Evolutionary conservation across 2,329 filamentous ascomycete genomes (phyloP).

Genomic region (Clonostachys sp.): DNA sequence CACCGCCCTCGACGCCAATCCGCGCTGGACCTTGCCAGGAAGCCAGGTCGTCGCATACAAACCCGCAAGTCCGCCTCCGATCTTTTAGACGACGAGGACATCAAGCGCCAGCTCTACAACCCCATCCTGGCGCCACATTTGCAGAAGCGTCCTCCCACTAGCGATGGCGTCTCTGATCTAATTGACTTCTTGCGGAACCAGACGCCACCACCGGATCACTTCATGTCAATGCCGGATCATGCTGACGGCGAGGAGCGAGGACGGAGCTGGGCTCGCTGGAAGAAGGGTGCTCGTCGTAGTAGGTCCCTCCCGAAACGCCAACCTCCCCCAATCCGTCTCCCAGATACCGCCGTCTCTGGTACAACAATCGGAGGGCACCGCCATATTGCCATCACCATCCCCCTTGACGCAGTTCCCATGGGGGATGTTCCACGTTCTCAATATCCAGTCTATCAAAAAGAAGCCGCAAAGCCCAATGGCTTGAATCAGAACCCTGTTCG

Average conservation of each 20-base stretch:
- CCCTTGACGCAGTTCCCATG: constrained; percentile 42
- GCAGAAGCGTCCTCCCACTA: constrained; percentile 4
- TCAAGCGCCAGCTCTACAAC: constrained; percentile 1
- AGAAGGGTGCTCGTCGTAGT: constrained; percentile 28
- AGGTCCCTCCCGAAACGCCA: constrained; percentile 20
- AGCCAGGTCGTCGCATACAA: no score
- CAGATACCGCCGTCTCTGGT: constrained; percentile 51
- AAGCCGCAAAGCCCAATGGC: neutral
- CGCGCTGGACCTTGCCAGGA: no score
- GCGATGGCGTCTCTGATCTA: constrained; percentile 26
- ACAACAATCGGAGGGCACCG: constrained; percentile 47
- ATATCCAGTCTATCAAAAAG: constrained; percentile 19
- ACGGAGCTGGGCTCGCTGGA: constrained; percentile 33
- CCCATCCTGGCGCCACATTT: neutral
- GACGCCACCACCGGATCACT: constrained; percentile 42
- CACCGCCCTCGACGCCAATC: no score
- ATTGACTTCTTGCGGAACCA: constrained; percentile 45
- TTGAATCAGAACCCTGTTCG: constrained; percentile 11
- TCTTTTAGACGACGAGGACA: constrained; percentile 5
- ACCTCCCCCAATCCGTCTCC: constrained; percentile 32
- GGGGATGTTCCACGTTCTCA: constrained; percentile 22
- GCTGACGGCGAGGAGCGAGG: constrained; percentile 22
- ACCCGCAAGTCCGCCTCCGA: constrained; percentile 1
- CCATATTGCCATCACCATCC: constrained; percentile 59
- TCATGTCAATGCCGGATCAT: constrained; percentile 38